Conservation (phyloP, 2,329 filamentous ascomycete genomes). For the Blastomyces parvus region DNA sequence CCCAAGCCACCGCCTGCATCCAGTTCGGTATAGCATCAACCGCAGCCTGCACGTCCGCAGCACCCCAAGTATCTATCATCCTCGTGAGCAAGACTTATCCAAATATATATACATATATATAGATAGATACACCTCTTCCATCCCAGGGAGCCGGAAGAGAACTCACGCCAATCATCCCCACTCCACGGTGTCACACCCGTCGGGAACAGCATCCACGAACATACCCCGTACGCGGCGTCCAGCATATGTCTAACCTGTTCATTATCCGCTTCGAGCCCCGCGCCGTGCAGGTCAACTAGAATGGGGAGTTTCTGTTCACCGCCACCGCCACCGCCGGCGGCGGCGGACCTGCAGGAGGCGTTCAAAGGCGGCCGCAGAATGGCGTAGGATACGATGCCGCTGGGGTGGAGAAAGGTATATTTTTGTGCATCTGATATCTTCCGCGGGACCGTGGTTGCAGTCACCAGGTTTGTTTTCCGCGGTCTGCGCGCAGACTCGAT, state of each 20-base stretch:
- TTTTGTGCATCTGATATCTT: constrained; percentile 40
- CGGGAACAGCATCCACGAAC: constrained; percentile 48
- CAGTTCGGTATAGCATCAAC: constrained; percentile 42
- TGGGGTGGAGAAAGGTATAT: constrained; percentile 46
- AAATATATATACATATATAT: too few relatives aligned
- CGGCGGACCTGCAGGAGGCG: constrained; percentile 21
- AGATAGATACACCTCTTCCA: background rate
- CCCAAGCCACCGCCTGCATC: constrained; percentile 43
- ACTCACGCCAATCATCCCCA: constrained; percentile 50
- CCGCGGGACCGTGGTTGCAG: constrained; percentile 16
- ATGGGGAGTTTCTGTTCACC: constrained; percentile 34
- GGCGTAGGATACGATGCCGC: constrained; percentile 48
- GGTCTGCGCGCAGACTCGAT: background rate
- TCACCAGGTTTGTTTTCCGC: constrained; percentile 14
- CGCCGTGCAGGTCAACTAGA: constrained; percentile 47
- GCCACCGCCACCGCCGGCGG: background rate
- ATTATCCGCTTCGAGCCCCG: constrained; percentile 47
- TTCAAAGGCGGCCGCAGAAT: constrained; percentile 45
- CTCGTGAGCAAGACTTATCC: background rate
- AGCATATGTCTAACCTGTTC: constrained; percentile 40
- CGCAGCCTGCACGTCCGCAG: constrained; percentile 47
- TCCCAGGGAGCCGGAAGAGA: constrained; percentile 7
- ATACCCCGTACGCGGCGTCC: constrained; percentile 43
- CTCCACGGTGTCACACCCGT: constrained; percentile 51
- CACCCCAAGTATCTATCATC: constrained; percentile 43